These are phyloP conservation scores for Nicotiana knightiana DNA, from an alignment of 257 asterid genomes.

Conservation along the genomic window DNA sequence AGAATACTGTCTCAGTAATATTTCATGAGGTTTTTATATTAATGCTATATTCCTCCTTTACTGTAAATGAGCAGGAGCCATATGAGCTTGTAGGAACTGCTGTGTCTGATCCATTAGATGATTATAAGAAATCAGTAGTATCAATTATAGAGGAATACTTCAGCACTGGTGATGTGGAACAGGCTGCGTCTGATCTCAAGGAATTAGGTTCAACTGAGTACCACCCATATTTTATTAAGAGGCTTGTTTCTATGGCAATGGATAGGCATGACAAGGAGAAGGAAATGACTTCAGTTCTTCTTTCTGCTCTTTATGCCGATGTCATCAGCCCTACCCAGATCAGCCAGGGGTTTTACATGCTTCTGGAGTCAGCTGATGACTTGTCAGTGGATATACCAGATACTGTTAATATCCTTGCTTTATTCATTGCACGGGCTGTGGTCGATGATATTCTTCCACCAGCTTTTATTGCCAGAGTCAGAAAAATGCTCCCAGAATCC, in stretches of 20 bases:
- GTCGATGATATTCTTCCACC: conserved; percentile 97
- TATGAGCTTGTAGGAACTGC: conserved; percentile 78
- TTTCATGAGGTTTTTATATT: conserved; percentile 3
- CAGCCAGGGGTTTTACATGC: conserved; percentile 72
- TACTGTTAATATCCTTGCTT: conserved; percentile 80
- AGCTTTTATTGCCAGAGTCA: conserved; percentile 72
- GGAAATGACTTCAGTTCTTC: conserved; percentile 97
- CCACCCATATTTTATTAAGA: conserved; percentile 85
- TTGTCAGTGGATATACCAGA: conserved; percentile 82
- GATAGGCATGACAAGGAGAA: conserved; percentile 94
- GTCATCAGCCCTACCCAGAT: conserved; percentile 68
- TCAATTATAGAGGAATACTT: conserved; percentile 86
- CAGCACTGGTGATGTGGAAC: conserved; percentile 74
- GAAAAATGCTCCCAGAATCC: conserved; percentile 56
- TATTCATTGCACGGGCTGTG: conserved; percentile 88
- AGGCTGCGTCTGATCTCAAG: conserved; percentile 78
- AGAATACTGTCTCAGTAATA: background rate
- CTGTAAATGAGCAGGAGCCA: conserved; percentile 63
- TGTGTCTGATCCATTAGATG: conserved; percentile 65
- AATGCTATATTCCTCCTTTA: background rate
- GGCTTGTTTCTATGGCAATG: conserved; percentile 93
- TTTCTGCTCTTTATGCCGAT: conserved; percentile 84
- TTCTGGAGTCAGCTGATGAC: conserved; percentile 96
- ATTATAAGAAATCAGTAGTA: conserved; percentile 70
- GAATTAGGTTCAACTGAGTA: conserved; percentile 80